Conservation (phyloP, 441 rosid genomes). For the Populus hybrid region DNA sequence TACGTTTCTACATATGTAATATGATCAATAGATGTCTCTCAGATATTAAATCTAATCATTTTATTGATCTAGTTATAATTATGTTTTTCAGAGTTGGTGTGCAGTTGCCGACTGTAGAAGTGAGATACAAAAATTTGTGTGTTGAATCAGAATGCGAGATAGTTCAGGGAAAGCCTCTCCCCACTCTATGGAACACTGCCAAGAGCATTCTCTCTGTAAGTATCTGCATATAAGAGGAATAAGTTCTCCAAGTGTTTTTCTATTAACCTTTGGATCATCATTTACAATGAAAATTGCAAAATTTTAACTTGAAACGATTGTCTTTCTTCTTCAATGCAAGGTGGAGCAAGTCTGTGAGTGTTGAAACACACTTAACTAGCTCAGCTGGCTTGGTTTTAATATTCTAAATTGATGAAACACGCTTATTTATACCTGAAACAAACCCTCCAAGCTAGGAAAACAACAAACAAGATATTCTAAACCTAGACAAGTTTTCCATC, state of each 20-base stretch:
- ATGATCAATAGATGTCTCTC: background rate
- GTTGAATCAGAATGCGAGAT: conserved; percentile 44
- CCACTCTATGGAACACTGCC: conserved; percentile 39
- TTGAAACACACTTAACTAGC: no score
- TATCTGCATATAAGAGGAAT: background rate
- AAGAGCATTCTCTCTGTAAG: conserved; percentile 30
- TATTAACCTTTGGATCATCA: background rate
- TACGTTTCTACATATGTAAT: no score
- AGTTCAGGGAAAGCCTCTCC: conserved; percentile 42
- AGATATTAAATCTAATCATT: background rate
- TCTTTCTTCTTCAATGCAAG: background rate
- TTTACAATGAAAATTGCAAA: background rate
- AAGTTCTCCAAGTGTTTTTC: background rate
- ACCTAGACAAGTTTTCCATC: no score
- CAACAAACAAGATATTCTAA: no score
- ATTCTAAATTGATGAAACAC: no score
- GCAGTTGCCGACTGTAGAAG: conserved; percentile 41
- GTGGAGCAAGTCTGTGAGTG: background rate
- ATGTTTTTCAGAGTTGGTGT: conserved; percentile 38
- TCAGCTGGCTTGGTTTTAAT: no score
- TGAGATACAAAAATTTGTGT: conserved; percentile 32
- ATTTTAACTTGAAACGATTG: background rate
- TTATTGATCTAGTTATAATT: background rate
- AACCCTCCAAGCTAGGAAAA: no score
- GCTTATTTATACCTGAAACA: no score